Evolutionary conservation across 352 stramenopile genomes (phyloP), one percentile per base, ranked within the genome.

Genomic region (Peronospora destructor): DNA sequence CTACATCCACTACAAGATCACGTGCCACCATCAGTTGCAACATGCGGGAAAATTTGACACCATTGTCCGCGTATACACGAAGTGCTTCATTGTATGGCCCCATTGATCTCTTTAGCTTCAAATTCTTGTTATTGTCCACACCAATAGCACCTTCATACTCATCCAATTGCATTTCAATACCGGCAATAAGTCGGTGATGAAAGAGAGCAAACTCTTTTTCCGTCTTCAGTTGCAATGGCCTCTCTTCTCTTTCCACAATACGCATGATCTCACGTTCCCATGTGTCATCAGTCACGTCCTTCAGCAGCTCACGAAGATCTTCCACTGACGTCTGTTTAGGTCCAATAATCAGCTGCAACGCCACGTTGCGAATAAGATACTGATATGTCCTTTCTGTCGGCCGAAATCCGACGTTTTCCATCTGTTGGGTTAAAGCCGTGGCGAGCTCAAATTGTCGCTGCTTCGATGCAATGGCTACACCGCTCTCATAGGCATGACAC

Each of bases 381-480:
- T 61, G 54, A 43, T 71, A 77, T n/a, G 62, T 83, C 13, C 47
- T 32, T n/a, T 70, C 51, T 12, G 68, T 66, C 3, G 59, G 56
- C 1, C 33, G 43, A 30, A 73, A 51, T 0, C 52, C 64, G 10
- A 85, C 47, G 33, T 48, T 10, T 51, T 74, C 59, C 65, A 85
- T 76, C 61, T 87, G 76, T 26, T 58, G 30, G 19, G 66, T 52
- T 7, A 86, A 56, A 14, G 41, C 62, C 17, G 44, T 50, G 6
- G 71, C 72, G 12, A 87, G 35, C 5, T 64, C 49, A 28, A 85
- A 83, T 48, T 90, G 73, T 21, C 65, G 61, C 56, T 90, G 78
- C 64, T 90, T 90, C 45, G 68, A 69, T 12, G 76, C 68, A 48
- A 90, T 85, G 9, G 78, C 76, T 11, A 90, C 63, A 35, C 68